These are phyloP conservation scores for Hansfordia pulvinata DNA, from an alignment of 2,329 filamentous ascomycete species.

Conservation along the genomic window DNA sequence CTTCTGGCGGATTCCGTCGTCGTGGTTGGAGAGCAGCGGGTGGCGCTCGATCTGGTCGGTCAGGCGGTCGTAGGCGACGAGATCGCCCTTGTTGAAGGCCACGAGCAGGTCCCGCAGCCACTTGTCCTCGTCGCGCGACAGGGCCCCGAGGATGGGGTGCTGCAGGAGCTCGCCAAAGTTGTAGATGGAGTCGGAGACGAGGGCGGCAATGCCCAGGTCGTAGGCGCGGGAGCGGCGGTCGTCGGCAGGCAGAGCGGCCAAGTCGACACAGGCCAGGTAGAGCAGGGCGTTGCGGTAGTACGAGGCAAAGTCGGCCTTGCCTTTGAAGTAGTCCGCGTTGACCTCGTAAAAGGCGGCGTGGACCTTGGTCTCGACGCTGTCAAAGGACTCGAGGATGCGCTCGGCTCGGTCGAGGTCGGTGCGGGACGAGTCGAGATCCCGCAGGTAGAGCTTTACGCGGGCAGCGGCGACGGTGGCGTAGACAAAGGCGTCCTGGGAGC, in stretches of 20 bases:
- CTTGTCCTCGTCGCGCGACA: slow-evolving; percentile 61
- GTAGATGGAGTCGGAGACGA: slow-evolving; percentile 93
- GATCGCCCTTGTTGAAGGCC: slow-evolving; percentile 91
- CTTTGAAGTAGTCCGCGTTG: slow-evolving; percentile 90
- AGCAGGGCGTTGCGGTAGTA: slow-evolving; percentile 97
- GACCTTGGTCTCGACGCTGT: slow-evolving; percentile 88
- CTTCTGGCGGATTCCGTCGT: slow-evolving; percentile 84
- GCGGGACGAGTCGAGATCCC: slow-evolving; percentile 69
- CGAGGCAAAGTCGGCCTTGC: slow-evolving; percentile 82
- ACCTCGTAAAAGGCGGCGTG: slow-evolving; percentile 94
- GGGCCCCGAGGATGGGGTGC: slow-evolving; percentile 84
- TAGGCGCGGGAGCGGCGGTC: slow-evolving; percentile 80
- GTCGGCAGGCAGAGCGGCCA: slow-evolving; percentile 55
- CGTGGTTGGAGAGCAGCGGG: slow-evolving; percentile 64
- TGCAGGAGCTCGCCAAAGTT: slow-evolving; percentile 98
- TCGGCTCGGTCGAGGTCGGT: slow-evolving; percentile 81
- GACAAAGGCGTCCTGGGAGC: slow-evolving; percentile 89
- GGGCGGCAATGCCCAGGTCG: slow-evolving; percentile 80
- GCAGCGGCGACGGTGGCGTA: slow-evolving; percentile 88
- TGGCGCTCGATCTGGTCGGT: slow-evolving; percentile 72
- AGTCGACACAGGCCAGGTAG: slow-evolving; percentile 90
- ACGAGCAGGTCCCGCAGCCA: slow-evolving; percentile 96
- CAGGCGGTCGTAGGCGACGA: slow-evolving; percentile 74
- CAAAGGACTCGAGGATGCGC: slow-evolving; percentile 77
- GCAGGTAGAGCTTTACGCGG: slow-evolving; percentile 69